Evolutionary conservation across 176 grass and related monocot species (phyloP).

Genomic region (Typha latifolia): DNA sequence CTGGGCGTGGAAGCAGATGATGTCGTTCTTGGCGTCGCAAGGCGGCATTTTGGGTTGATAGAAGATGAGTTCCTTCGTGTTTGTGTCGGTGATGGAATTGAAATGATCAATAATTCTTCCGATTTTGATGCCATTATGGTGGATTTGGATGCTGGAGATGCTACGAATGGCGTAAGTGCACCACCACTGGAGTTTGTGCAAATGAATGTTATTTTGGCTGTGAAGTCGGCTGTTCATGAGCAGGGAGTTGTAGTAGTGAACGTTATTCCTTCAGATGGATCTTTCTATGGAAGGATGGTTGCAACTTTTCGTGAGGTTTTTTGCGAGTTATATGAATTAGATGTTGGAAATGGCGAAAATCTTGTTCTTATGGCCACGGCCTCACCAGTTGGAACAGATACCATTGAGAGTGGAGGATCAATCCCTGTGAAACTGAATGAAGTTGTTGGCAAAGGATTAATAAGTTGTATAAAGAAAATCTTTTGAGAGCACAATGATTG

Average conservation of each 20-base stretch:
- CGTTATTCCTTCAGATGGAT: constrained; percentile 52
- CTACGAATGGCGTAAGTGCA: constrained; percentile 46
- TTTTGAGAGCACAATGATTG: background rate
- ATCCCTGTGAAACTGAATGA: background rate
- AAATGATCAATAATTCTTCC: constrained; percentile 27
- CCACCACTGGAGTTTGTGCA: constrained; percentile 62
- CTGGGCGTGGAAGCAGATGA: constrained; percentile 52
- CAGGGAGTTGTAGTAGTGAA: constrained; percentile 62
- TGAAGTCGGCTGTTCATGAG: constrained; percentile 27
- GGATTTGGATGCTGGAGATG: constrained; percentile 70
- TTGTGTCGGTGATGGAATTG: constrained; percentile 54
- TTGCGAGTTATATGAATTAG: constrained; percentile 55
- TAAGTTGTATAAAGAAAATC: background rate
- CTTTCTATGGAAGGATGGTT: constrained; percentile 48
- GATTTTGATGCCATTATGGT: constrained; percentile 56
- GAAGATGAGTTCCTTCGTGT: constrained; percentile 58
- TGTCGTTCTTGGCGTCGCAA: constrained; percentile 49
- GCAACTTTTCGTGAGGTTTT: constrained; percentile 42
- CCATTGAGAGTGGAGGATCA: background rate
- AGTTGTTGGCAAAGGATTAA: background rate
- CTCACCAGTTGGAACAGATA: constrained; percentile 18
- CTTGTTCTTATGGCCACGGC: constrained; percentile 43
- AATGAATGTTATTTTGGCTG: constrained; percentile 32
- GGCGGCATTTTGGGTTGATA: constrained; percentile 57
- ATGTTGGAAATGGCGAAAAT: constrained; percentile 70